Percentiles rank a stretch among this genome's conserved stretches.
phyloP scores from a whole-genome alignment of 1,139 yeast species.

The Candida glucosophila region DNA sequence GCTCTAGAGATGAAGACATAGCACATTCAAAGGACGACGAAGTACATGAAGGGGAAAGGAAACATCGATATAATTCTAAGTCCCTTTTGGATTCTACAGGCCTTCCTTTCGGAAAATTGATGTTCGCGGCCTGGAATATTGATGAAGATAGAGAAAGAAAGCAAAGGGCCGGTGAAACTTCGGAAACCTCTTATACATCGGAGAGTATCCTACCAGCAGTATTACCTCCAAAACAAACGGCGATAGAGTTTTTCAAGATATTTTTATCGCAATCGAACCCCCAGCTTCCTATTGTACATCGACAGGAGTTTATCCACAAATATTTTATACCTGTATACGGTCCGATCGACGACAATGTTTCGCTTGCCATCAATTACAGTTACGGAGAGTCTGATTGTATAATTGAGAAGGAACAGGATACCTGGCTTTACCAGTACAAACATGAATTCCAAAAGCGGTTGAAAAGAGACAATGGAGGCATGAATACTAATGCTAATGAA shows the following conservation, averaged over 20 bases:
- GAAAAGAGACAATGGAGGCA: conserved; percentile 8
- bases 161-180: no score
- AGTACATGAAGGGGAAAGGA: no score
- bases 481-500: conserved; percentile 13
- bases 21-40: no score
- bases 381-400: conserved; percentile 26
- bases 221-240: conserved; percentile 65
- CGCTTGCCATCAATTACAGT: conserved; percentile 58
- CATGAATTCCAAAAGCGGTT: conserved; percentile 18
- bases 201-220: conserved; percentile 37
- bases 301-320: conserved; percentile 60
- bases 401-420: conserved; percentile 4
- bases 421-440: conserved; percentile 37
- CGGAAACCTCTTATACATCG: no score
- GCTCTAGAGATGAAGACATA: conserved; percentile 11
- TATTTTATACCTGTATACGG: conserved; percentile 80
- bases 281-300: conserved; percentile 73
- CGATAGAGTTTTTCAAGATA: conserved; percentile 55
- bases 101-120: no score
- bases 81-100: no score
- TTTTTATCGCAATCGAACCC: conserved; percentile 77
- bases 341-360: conserved; percentile 40
- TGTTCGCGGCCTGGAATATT: no score
- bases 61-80: no score
- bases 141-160: no score